Conservation (phyloP, 768 basidiomycete genomes). For the Mrakia frigida region DNA sequence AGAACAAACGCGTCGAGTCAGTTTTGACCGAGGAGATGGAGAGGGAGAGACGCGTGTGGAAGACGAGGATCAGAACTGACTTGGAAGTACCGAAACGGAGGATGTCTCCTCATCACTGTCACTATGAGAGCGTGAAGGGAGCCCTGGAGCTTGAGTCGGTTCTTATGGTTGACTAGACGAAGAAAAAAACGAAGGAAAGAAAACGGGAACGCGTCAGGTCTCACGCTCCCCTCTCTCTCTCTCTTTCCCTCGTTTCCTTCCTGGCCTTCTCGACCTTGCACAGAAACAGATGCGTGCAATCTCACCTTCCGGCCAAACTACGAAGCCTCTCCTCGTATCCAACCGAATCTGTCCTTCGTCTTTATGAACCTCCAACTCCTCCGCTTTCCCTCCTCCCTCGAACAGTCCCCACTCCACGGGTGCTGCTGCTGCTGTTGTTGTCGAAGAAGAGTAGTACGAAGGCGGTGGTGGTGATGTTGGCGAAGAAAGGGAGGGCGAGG, state of each 20-base stretch:
- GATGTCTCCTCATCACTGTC: constrained; percentile 6
- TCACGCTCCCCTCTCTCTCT: not conserved
- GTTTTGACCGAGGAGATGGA: not conserved
- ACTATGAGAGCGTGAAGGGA: constrained; percentile 16
- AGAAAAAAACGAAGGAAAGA: not conserved
- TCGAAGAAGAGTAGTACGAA: not conserved
- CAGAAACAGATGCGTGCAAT: not conserved
- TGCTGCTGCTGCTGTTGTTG: not conserved
- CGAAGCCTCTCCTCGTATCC: constrained; percentile 89
- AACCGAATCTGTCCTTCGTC: constrained; percentile 84
- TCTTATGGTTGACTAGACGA: not conserved
- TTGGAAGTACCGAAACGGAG: constrained; percentile 70
- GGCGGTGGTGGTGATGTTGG: not conserved
- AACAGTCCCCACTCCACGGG: constrained; percentile 20
- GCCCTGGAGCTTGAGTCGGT: not conserved
- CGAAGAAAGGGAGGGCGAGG: not conserved
- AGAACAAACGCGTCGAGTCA: not conserved
- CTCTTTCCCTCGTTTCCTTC: not conserved
- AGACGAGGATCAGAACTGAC: constrained; percentile 43
- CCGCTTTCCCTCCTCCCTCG: not conserved
- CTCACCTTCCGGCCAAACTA: constrained; percentile 84
- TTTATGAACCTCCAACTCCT: constrained; percentile 31
- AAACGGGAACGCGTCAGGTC: not conserved
- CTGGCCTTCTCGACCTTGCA: not conserved
- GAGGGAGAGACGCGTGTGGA: not conserved